These are phyloP conservation scores for Trichomonas tenax DNA, from an alignment of 208 protist species.

Conservation along the genomic window DNA sequence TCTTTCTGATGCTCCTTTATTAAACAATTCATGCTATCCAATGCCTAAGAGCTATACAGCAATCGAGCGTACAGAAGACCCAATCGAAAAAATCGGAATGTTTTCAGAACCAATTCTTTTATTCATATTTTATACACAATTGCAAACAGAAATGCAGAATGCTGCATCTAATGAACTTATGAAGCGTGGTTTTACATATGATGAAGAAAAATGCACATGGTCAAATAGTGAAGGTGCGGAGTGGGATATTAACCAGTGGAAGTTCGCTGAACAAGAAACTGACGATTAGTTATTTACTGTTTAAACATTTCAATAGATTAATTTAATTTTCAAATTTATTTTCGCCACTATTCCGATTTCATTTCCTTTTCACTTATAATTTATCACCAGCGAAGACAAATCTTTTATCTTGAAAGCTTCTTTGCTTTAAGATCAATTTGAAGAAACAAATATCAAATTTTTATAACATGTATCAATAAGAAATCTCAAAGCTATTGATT, in stretches of 20 bases:
- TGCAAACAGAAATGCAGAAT: not conserved
- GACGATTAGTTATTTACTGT: not conserved
- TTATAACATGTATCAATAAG: no score
- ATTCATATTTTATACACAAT: not conserved
- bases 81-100: not conserved
- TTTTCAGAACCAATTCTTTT: not conserved
- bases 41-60: not conserved
- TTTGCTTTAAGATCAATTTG: no score
- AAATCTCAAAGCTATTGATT: no score
- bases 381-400: no score
- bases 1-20: constrained; percentile 9
- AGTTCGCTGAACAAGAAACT: not conserved
- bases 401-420: no score
- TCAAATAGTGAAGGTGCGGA: not conserved
- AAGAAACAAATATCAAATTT: no score
- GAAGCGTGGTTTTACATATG: not conserved
- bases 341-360: no score
- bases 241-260: not conserved
- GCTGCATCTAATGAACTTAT: not conserved
- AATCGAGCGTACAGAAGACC: not conserved
- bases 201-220: not conserved
- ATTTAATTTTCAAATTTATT: no score
- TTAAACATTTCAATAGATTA: not conserved
- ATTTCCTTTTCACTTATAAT: no score
- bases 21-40: not conserved